These are phyloP conservation scores for Periconia macrospinosa DNA, from an alignment of 2,329 filamentous ascomycete genomes.

Conservation along the genomic window DNA sequence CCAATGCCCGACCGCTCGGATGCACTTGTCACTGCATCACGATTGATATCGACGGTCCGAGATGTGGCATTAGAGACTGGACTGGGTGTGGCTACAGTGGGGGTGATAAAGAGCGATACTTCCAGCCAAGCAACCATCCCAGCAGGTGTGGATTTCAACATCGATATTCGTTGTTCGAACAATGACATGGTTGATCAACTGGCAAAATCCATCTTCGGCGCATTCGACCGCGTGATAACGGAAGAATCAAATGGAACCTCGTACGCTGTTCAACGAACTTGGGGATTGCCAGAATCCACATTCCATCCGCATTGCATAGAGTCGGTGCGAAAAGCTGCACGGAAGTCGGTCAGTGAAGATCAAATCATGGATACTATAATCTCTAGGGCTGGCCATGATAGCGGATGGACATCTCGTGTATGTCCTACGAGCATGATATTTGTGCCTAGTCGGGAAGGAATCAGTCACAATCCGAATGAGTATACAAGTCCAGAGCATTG, in stretches of 20 bases:
- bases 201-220: slow-evolving; percentile 17
- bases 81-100: slow-evolving; percentile 31
- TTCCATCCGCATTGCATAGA: slow-evolving; percentile 26
- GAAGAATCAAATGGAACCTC: slow-evolving; percentile 25
- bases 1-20: slow-evolving; percentile 61
- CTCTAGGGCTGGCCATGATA: slow-evolving; percentile 29
- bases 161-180: slow-evolving; percentile 31
- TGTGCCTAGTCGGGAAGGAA: slow-evolving; percentile 46
- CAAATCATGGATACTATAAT: slow-evolving; percentile 30
- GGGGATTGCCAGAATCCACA: slow-evolving; percentile 29
- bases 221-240: slow-evolving; percentile 22
- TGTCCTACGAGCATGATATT: slow-evolving; percentile 48
- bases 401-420: slow-evolving; percentile 28
- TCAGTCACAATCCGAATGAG: slow-evolving; percentile 49
- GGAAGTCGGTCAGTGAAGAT: slow-evolving; percentile 15
- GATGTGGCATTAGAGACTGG: slow-evolving; percentile 21
- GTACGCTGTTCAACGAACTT: slow-evolving; percentile 24
- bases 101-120: slow-evolving; percentile 31
- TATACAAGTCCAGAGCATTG: slow-evolving; percentile 48
- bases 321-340: slow-evolving; percentile 21
- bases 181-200: slow-evolving; percentile 30
- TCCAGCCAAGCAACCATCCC: slow-evolving; percentile 33
- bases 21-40: slow-evolving; percentile 29
- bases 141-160: slow-evolving; percentile 29
- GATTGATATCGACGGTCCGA: slow-evolving; percentile 27